Evolutionary conservation across 305 asterid genomes (phyloP).

Genomic region (Solanum hybrid): DNA sequence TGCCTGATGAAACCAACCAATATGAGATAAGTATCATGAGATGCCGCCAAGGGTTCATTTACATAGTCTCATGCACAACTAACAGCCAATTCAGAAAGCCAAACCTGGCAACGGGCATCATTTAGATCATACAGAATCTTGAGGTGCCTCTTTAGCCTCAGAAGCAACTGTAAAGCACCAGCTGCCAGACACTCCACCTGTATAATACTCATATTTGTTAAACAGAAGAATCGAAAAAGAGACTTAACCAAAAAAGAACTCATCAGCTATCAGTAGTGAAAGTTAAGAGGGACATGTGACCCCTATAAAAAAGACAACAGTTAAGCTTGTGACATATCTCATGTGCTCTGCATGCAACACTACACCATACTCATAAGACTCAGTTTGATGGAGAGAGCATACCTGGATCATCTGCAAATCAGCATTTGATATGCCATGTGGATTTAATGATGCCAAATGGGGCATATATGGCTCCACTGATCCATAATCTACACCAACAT

Average conservation of each 20-base stretch:
- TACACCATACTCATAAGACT: neutral
- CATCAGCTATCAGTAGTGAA: neutral
- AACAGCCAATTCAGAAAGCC: constrained; percentile 1
- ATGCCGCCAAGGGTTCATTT: neutral
- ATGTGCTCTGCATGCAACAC: neutral
- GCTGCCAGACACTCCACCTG: constrained; percentile 87
- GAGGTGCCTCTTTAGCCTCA: constrained; percentile 91
- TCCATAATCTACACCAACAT: constrained; percentile 25
- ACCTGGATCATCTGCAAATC: constrained; percentile 78
- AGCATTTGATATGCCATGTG: constrained; percentile 29
- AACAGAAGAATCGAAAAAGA: neutral
- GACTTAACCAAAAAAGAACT: neutral
- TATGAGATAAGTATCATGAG: neutral
- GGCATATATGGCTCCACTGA: constrained; percentile 26
- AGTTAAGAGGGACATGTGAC: neutral
- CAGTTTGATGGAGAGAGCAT: neutral
- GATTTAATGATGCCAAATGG: constrained; percentile 28
- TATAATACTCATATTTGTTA: constrained; percentile 5
- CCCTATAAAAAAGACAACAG: neutral
- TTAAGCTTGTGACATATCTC: neutral
- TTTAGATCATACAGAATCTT: constrained; percentile 79
- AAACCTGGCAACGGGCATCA: constrained; percentile 90
- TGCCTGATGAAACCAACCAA: constrained; percentile 37
- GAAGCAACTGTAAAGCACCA: constrained; percentile 84
- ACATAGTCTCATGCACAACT: neutral